A percentile compares a stretch with the other conserved stretches of the same genome.
Conservation (phyloP, 75 land plant species). For the Larix kaempferi region DNA sequence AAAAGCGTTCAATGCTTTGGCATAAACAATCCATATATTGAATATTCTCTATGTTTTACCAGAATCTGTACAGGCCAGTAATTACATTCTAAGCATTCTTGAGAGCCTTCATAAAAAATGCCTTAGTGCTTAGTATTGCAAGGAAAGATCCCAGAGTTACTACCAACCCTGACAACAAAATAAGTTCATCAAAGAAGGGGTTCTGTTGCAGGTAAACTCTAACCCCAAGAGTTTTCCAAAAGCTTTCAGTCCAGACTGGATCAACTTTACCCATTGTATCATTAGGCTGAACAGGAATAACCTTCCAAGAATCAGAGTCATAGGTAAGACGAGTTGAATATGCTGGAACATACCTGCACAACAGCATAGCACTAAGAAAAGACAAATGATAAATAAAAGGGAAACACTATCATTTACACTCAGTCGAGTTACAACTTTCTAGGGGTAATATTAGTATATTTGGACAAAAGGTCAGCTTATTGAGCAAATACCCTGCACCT, state of each 20-base stretch:
- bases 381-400: not conserved
- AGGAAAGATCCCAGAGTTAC: slow-evolving; percentile 61
- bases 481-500: not conserved
- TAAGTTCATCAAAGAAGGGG: slow-evolving; percentile 45
- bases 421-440: not conserved
- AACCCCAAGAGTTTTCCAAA: slow-evolving; percentile 69
- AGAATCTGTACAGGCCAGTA: no score
- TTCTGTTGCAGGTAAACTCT: slow-evolving; percentile 64
- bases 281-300: slow-evolving; percentile 51
- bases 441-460: not conserved
- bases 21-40: no score
- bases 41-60: no score
- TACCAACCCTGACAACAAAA: slow-evolving; percentile 49
- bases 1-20: no score
- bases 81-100: slow-evolving; percentile 42
- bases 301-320: slow-evolving; percentile 56
- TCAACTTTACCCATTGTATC: slow-evolving; percentile 70
- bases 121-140: slow-evolving; percentile 31
- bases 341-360: slow-evolving; percentile 89
- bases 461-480: not conserved
- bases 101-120: slow-evolving; percentile 57
- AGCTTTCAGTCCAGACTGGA: slow-evolving; percentile 97
- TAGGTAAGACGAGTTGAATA: slow-evolving; percentile 83
- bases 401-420: not conserved
- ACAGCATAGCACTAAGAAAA: not conserved